Conservation (phyloP, 2,329 filamentous ascomycete genomes). For the Nigrospora sphaerica region DNA sequence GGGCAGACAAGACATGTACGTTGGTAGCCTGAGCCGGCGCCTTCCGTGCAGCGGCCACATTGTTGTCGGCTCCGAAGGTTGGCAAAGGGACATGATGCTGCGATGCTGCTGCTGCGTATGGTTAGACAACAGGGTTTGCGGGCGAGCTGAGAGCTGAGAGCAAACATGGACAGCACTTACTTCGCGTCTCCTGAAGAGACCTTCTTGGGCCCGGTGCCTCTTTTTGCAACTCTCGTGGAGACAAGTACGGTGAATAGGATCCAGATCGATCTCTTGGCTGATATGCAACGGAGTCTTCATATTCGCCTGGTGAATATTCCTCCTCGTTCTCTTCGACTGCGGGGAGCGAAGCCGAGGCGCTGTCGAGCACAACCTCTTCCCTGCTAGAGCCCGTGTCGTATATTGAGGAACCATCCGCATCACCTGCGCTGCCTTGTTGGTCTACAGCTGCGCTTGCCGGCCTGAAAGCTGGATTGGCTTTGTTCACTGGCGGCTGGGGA, state of each 20-base stretch:
- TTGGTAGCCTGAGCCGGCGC: too few relatives aligned
- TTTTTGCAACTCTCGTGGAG: slow-evolving; percentile 37
- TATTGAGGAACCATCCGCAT: slow-evolving; percentile 23
- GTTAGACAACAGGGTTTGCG: slow-evolving; percentile 2
- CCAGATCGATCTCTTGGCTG: slow-evolving; percentile 36
- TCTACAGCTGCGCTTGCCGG: slow-evolving; percentile 9
- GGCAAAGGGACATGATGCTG: background rate
- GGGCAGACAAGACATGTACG: too few relatives aligned
- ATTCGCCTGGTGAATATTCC: slow-evolving; percentile 15
- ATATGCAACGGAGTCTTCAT: slow-evolving; percentile 16
- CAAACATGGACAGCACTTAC: slow-evolving; percentile 11
- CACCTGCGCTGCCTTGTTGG: slow-evolving; percentile 14
- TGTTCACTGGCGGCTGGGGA: background rate
- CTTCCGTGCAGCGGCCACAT: too few relatives aligned
- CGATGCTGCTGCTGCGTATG: slow-evolving; percentile 2
- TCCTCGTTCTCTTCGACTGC: slow-evolving; percentile 11
- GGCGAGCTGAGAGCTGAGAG: background rate
- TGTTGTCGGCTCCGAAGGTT: too few relatives aligned
- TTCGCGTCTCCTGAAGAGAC: slow-evolving; percentile 8
- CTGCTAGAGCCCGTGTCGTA: slow-evolving; percentile 20
- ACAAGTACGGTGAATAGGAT: slow-evolving; percentile 46
- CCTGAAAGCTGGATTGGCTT: slow-evolving; percentile 3
- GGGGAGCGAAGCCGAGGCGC: slow-evolving; percentile 12
- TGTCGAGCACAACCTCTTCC: slow-evolving; percentile 12
- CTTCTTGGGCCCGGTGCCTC: slow-evolving; percentile 14